Conservation (phyloP, 2,329 filamentous ascomycete species). For the Colletotrichum musicola region DNA sequence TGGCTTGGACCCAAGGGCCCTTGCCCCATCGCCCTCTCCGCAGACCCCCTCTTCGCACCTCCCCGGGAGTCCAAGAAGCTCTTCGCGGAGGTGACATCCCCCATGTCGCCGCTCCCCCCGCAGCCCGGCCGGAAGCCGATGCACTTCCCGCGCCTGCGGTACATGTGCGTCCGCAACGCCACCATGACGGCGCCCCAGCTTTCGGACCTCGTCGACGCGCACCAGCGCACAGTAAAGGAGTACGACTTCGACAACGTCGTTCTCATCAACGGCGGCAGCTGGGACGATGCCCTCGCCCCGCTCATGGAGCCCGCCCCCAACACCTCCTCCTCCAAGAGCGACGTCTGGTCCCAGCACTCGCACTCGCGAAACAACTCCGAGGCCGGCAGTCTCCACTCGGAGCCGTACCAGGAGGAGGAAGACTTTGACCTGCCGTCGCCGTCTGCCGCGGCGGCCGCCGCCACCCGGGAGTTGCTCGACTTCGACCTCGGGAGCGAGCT, state of each 20-base stretch:
- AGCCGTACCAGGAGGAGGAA: constrained; percentile 46
- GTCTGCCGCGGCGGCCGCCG: constrained; percentile 68
- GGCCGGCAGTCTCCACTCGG: constrained; percentile 43
- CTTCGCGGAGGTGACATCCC: constrained; percentile 73
- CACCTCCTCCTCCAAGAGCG: constrained; percentile 51
- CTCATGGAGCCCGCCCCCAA: constrained; percentile 61
- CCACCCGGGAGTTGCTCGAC: constrained; percentile 62
- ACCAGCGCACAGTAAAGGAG: constrained; percentile 77
- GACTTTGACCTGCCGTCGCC: constrained; percentile 55
- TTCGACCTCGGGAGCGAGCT: constrained; percentile 47
- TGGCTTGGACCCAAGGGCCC: constrained; percentile 82
- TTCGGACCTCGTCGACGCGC: constrained; percentile 73
- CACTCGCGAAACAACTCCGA: constrained; percentile 51
- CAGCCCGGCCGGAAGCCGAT: constrained; percentile 67
- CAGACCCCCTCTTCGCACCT: constrained; percentile 77
- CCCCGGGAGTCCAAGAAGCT: constrained; percentile 67
- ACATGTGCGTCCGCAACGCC: constrained; percentile 79
- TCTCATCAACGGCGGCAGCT: constrained; percentile 76
- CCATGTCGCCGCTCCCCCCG: constrained; percentile 72
- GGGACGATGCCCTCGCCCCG: constrained; percentile 86
- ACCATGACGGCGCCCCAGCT: constrained; percentile 80
- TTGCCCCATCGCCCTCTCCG: constrained; percentile 77
- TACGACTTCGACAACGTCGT: constrained; percentile 85
- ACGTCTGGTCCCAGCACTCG: constrained; percentile 58
- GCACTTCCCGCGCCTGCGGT: constrained; percentile 75